These are phyloP conservation scores for Fusarium lyarnte DNA, from an alignment of 2,329 filamentous ascomycete genomes.

Conservation along the genomic window DNA sequence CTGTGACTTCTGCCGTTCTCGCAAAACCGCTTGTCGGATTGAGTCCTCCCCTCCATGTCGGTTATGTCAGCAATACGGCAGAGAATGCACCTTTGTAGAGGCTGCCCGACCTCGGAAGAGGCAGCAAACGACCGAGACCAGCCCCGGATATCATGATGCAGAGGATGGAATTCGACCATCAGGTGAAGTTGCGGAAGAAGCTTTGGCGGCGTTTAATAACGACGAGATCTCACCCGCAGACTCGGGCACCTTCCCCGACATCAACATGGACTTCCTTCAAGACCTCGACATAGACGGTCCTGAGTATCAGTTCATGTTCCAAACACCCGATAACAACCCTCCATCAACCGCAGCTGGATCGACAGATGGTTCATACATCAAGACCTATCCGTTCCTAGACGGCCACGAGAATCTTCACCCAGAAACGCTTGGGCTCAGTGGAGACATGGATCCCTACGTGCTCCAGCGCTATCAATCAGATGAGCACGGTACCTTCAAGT, in stretches of 20 bases:
- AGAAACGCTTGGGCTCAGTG: not conserved
- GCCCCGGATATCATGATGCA: not conserved
- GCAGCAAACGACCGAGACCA: not conserved
- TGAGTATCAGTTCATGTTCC: conserved; percentile 4
- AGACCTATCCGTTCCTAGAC: not conserved
- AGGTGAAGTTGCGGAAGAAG: accelerated
- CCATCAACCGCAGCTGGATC: accelerated
- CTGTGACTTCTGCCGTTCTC: conserved; percentile 1
- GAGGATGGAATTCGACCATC: accelerated
- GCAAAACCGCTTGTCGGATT: not conserved
- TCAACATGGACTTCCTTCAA: conserved; percentile 2
- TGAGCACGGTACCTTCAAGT: not conserved
- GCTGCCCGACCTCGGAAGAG: not conserved
- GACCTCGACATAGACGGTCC: not conserved
- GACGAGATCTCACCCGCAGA: not conserved
- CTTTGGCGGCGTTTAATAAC: accelerated
- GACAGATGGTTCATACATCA: accelerated
- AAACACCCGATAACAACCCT: not conserved
- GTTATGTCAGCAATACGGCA: not conserved
- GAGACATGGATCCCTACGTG: conserved; percentile 3
- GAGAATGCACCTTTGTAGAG: not conserved
- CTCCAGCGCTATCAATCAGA: not conserved
- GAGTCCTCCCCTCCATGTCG: not conserved
- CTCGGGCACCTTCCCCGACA: not conserved
- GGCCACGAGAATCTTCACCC: not conserved